A percentile compares a stretch with the other conserved stretches of the same genome.
These are phyloP conservation scores for Coemansia sp. DNA, from an alignment of 192 early-diverging fungal genomes.

Conservation along the genomic window DNA sequence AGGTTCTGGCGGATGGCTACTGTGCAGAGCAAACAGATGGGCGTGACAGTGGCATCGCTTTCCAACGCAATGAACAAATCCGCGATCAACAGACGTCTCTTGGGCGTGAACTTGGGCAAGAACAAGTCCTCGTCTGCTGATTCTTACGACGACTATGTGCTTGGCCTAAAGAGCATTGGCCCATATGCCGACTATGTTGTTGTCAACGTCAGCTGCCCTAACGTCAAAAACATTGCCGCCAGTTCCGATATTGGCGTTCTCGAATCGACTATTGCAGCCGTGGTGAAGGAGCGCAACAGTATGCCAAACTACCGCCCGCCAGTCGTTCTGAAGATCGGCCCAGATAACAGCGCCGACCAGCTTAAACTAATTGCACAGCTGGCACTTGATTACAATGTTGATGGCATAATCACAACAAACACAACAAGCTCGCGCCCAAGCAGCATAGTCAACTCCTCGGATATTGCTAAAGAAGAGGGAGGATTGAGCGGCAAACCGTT, in stretches of 20 bases:
- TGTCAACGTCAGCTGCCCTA: conserved; percentile 86
- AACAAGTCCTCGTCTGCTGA: conserved; percentile 75
- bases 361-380: conserved; percentile 78
- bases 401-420: conserved; percentile 88
- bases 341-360: conserved; percentile 75
- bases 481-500: conserved; percentile 83
- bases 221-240: conserved; percentile 78
- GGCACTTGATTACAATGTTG: conserved; percentile 67
- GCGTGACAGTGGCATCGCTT: conserved; percentile 50
- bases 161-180: conserved; percentile 71
- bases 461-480: conserved; percentile 61
- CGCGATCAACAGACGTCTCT: conserved; percentile 57
- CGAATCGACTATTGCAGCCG: conserved; percentile 66
- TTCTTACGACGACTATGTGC: conserved; percentile 76
- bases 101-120: conserved; percentile 89
- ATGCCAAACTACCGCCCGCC: conserved; percentile 62
- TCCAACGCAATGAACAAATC: conserved; percentile 57
- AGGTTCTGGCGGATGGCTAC: conserved; percentile 68
- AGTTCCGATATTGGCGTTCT: conserved; percentile 72
- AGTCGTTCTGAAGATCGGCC: conserved; percentile 88
- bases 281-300: conserved; percentile 56
- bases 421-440: conserved; percentile 78
- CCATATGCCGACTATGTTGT: conserved; percentile 86
- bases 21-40: conserved; percentile 52
- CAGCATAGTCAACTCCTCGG: conserved; percentile 49